These are phyloP conservation scores for Lodderomyces elongisporus DNA, from an alignment of 1,139 yeast genomes.

Conservation along the genomic window DNA sequence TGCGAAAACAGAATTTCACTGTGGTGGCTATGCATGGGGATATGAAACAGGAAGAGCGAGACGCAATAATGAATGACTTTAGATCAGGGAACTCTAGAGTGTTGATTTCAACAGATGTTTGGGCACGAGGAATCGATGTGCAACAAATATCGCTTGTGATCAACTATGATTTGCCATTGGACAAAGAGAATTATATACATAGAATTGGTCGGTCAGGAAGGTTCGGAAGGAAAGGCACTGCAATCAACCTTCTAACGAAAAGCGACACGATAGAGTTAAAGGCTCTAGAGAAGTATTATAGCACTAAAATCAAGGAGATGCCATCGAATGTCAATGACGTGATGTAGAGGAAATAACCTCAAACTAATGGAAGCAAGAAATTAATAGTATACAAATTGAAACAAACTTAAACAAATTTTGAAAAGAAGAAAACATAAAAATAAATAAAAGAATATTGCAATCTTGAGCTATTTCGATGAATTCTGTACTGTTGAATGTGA, in stretches of 20 bases:
- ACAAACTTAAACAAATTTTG: no score
- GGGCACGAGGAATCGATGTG: conserved; percentile 99
- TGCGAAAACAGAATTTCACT: conserved; percentile 84
- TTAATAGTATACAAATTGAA: no score
- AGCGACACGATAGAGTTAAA: conserved; percentile 91
- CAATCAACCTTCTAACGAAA: conserved; percentile 93
- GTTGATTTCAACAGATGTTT: conserved; percentile 92
- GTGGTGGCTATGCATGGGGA: conserved; percentile 98
- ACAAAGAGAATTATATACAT: conserved; percentile 98
- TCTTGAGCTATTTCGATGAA: no score
- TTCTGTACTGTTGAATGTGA: no score
- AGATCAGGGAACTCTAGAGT: conserved; percentile 98
- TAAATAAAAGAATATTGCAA: no score
- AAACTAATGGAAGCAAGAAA: no score
- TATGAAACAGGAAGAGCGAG: conserved; percentile 95
- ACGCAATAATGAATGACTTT: conserved; percentile 96
- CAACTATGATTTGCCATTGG: conserved; percentile 95
- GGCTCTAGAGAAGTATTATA: conserved; percentile 91
- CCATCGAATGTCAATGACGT: conserved; percentile 67
- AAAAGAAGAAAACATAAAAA: no score
- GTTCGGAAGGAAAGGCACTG: conserved; percentile 99
- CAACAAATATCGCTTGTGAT: conserved; percentile 98
- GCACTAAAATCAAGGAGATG: conserved; percentile 79
- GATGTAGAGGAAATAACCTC: conserved; percentile 19
- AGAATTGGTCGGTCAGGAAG: conserved; percentile 99